phyloP scores from a whole-genome alignment of 805 yeast species.

The Zygosaccharomyces kombuchaensis region DNA sequence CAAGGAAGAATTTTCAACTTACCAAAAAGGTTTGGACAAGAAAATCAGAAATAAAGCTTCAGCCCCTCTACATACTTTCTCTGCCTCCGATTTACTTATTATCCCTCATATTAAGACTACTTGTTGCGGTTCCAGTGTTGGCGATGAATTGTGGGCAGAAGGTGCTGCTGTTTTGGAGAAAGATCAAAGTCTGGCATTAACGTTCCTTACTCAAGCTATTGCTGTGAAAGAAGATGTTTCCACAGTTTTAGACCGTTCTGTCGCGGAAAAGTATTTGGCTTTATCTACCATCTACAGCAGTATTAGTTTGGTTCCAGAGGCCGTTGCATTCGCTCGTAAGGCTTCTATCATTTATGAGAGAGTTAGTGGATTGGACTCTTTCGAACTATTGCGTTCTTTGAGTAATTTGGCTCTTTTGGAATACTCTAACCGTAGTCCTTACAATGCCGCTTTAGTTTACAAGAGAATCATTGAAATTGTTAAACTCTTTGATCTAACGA shows the following conservation, averaged over 20 bases:
- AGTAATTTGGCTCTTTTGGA: conserved; percentile 74
- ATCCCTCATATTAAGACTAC: conserved; percentile 76
- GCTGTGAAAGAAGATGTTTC: conserved; percentile 76
- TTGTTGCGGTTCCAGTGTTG: conserved; percentile 56
- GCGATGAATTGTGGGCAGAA: conserved; percentile 71
- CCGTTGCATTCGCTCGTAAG: conserved; percentile 61
- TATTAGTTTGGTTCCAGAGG: conserved; percentile 50
- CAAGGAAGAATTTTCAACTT: conserved; percentile 36
- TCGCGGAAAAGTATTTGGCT: conserved; percentile 62
- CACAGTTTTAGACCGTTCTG: conserved; percentile 74
- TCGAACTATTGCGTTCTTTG: conserved; percentile 66
- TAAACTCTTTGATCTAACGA: conserved; percentile 40
- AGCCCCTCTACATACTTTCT: conserved; percentile 42
- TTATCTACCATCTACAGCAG: conserved; percentile 67
- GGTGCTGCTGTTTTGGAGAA: conserved; percentile 43
- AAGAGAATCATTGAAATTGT: conserved; percentile 50
- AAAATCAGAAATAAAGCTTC: conserved; percentile 35
- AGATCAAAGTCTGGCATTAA: conserved; percentile 54
- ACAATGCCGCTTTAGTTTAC: conserved; percentile 59
- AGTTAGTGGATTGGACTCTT: conserved; percentile 72
- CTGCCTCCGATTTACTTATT: conserved; percentile 61
- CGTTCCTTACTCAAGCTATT: conserved; percentile 64
- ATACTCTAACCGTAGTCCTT: conserved; percentile 50
- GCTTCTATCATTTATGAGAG: conserved; percentile 76
- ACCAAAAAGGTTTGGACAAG: conserved; percentile 32